Base-by-base conservation (phyloP, 164 flowering plant species). In the Pachysandra terminalis region DNA sequence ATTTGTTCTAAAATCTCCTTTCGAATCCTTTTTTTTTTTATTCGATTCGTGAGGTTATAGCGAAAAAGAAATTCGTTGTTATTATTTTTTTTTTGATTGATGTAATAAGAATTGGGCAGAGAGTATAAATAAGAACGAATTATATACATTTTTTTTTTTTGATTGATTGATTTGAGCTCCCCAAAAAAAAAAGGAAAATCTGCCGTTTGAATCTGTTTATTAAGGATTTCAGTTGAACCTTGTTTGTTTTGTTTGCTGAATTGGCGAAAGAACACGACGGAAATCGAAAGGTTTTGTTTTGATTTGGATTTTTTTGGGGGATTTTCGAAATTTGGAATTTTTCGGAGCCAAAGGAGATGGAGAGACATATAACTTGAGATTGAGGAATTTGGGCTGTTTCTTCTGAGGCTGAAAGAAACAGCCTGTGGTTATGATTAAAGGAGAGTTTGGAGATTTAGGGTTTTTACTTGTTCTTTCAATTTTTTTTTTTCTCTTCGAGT, bases 331-430 rank as follows among this genome's bases (percentile, higher is more conserved):
- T 26, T 60, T 51, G 51, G n/a, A n/a, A 64, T 55, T 19, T 27
- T 53, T 28, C 23, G 40, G 27, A 8, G 54, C 6, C 22, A 19
- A 26, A 58, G 61, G 69, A 45, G 48, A 64, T 64, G 78, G 67
- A 55, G 66, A 68, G 12, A 48, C 23, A 64, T 35, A 65, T 53
- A 19, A 66, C 7, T 69, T 73, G 65, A 70, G 22, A 63, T 37
- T 53, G 17, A 24, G 32, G 51, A 49, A 19, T 60, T 54, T 17
- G 71, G 76, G 76, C 71, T 70, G 74, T 70, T 77, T 66, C 76
- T 71, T 66, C 56, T 41, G 48, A 62, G 73, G 40, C 48, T 60
- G 49, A 61, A 61, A 65, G 79, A 63, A 66, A 69, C 76, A 69
- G 76, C 75, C 79, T 73, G 66, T 24, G 56, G 67, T 57, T n/a